Percentiles rank a stretch among this genome's conserved stretches.
Conservation (phyloP, 768 basidiomycete species). For the Agaricus subrufescens region DNA sequence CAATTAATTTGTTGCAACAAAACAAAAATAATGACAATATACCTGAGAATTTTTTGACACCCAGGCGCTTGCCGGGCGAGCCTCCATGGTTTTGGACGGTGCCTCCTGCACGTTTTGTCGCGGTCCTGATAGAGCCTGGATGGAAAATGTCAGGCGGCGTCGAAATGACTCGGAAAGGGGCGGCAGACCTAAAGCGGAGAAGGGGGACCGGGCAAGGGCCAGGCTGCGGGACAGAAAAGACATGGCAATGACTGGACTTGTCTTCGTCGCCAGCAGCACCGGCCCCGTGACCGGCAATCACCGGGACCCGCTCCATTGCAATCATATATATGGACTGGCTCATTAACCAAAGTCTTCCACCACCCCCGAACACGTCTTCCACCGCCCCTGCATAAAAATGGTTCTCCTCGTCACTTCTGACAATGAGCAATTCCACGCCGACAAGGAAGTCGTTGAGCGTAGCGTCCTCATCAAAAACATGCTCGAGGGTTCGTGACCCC, state of each 20-base stretch:
- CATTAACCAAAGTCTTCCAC: slow-evolving; percentile 17
- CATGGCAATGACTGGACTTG: slow-evolving; percentile 29
- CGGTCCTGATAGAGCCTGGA: slow-evolving; percentile 72
- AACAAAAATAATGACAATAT: slow-evolving; percentile 16
- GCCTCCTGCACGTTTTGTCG: slow-evolving; percentile 96
- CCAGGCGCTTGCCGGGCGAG: slow-evolving; percentile 89
- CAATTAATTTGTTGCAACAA: neutral
- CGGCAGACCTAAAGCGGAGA: slow-evolving; percentile 39
- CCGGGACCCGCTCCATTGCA: slow-evolving; percentile 19
- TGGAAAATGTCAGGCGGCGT: neutral
- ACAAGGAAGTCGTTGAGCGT: slow-evolving; percentile 93
- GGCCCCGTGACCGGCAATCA: slow-evolving; percentile 30
- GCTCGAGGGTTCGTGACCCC: slow-evolving; percentile 77
- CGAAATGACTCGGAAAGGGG: neutral
- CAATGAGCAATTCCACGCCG: slow-evolving; percentile 90
- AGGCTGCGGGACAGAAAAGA: slow-evolving; percentile 44
- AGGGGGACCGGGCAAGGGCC: slow-evolving; percentile 38
- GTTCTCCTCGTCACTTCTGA: slow-evolving; percentile 92
- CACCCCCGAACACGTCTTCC: slow-evolving; percentile 11
- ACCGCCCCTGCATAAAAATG: slow-evolving; percentile 34
- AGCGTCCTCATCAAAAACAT: slow-evolving; percentile 98
- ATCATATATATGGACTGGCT: slow-evolving; percentile 6
- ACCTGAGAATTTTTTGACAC: slow-evolving; percentile 97
- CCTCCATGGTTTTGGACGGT: slow-evolving; percentile 90
- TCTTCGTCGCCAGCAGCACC: slow-evolving; percentile 14